A percentile compares a stretch with the other conserved stretches of the same genome.
These are phyloP conservation scores for Salmacisia buchloeana DNA, from an alignment of 1,284 basidiomycete genomes.

Conservation along the genomic window DNA sequence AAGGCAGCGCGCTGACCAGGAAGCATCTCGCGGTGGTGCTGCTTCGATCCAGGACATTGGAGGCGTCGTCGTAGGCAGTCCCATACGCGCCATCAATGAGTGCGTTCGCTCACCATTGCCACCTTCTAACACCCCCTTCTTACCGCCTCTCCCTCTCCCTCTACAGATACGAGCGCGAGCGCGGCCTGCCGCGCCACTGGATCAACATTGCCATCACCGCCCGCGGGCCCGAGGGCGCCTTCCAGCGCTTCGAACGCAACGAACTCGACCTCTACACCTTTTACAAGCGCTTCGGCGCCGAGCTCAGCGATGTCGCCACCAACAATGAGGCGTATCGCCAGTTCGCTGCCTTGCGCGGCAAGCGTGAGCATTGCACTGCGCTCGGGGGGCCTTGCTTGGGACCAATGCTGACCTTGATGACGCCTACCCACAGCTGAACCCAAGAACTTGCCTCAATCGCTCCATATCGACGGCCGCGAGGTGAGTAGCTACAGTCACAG, in stretches of 20 bases:
- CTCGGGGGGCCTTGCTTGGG: not conserved
- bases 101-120: slow-evolving; percentile 15
- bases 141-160: not conserved
- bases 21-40: too few species aligned
- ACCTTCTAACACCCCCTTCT: not conserved
- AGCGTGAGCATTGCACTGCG: slow-evolving; percentile 18
- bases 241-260: slow-evolving; percentile 48
- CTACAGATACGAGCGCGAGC: slow-evolving; percentile 31
- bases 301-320: slow-evolving; percentile 37
- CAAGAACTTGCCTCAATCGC: slow-evolving; percentile 18
- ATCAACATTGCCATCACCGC: slow-evolving; percentile 50
- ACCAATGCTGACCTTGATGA: not conserved
- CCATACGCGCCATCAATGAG: slow-evolving; percentile 43
- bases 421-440: slow-evolving; percentile 46
- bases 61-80: slow-evolving; percentile 49
- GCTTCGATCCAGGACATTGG: slow-evolving; percentile 49
- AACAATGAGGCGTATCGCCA: slow-evolving; percentile 35
- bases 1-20: too few species aligned
- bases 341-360: slow-evolving; percentile 36
- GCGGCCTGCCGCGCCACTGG: slow-evolving; percentile 46
- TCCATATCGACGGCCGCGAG: slow-evolving; percentile 38
- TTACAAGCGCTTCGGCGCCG: slow-evolving; percentile 42
- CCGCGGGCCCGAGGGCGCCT: slow-evolving; percentile 44
- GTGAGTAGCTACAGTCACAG: slow-evolving; percentile 31
- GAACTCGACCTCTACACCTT: slow-evolving; percentile 46